phyloP scores from a whole-genome alignment of 805 yeast genomes.

The Wickerhamiella slavikovae region DNA sequence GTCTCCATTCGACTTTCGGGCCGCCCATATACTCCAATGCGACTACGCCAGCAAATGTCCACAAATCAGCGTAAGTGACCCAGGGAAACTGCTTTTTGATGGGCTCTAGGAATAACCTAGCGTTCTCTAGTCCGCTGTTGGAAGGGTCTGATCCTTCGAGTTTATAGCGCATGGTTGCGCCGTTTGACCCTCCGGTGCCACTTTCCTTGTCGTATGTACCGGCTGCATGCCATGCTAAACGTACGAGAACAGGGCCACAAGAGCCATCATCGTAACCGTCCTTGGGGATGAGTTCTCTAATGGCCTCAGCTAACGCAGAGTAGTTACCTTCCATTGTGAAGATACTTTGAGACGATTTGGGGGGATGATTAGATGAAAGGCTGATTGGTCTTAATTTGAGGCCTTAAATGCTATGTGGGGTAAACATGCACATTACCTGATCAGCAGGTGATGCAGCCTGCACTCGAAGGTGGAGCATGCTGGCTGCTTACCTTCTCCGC shows the following conservation, averaged over 20 bases:
- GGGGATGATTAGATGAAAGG: too few species aligned
- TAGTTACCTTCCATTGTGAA: conserved; percentile 17
- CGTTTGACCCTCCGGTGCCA: conserved; percentile 32
- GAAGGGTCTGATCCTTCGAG: conserved; percentile 26
- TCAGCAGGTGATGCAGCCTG: conserved; percentile 1
- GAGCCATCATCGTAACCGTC: conserved; percentile 45
- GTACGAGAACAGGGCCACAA: conserved; percentile 54
- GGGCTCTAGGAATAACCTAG: conserved; percentile 35
- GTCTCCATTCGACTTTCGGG: conserved; percentile 57
- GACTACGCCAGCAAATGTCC: conserved; percentile 51
- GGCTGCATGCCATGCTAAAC: conserved; percentile 73
- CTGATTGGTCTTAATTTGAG: too few species aligned
- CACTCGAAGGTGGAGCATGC: too few species aligned
- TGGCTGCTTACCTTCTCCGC: too few species aligned
- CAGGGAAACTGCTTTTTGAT: conserved; percentile 36
- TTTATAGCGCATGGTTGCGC: conserved; percentile 31
- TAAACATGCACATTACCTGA: background rate
- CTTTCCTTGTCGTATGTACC: conserved; percentile 52
- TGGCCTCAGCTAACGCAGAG: conserved; percentile 20
- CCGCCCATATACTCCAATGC: conserved; percentile 47
- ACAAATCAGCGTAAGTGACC: conserved; percentile 44
- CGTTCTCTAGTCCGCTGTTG: conserved; percentile 30
- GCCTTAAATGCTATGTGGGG: background rate
- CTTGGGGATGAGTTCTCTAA: conserved; percentile 18
- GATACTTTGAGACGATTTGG: too few species aligned